A percentile compares a stretch with the other conserved stretches of the same genome.
Evolutionary conservation across 345 rosid species (phyloP).

Genomic region (Orychophragmus violaceus): DNA sequence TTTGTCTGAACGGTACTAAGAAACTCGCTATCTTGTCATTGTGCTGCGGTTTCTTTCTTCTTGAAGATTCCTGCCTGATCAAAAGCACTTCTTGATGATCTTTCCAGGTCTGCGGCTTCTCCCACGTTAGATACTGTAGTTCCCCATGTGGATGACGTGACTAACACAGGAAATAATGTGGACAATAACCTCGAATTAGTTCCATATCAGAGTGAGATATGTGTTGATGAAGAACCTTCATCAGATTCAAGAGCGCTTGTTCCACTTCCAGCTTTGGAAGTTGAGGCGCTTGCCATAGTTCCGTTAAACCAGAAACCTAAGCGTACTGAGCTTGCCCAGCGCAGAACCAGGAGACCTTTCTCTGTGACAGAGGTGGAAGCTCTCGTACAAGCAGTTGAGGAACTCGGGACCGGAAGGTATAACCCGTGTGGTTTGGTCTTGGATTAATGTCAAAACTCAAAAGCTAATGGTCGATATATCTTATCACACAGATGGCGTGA

Average conservation of each 20-base stretch:
- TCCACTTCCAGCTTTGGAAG: constrained; percentile 45
- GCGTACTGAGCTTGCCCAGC: constrained; percentile 64
- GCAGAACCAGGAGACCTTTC: constrained; percentile 91
- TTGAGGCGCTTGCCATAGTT: constrained; percentile 57
- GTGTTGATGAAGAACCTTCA: constrained; percentile 35
- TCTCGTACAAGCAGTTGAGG: constrained; percentile 80
- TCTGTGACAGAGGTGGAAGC: constrained; percentile 90
- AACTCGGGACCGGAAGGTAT: constrained; percentile 87
- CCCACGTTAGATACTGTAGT: constrained; percentile 39
- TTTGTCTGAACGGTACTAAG: constrained; percentile 45
- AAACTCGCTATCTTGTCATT: constrained; percentile 9
- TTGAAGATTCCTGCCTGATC: constrained; percentile 38
- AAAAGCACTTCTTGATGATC: constrained; percentile 20
- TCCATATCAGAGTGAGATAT: constrained; percentile 38
- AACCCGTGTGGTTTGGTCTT: background rate
- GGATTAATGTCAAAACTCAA: background rate
- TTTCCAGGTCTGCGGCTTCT: constrained; percentile 50
- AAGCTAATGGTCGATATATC: constrained; percentile 1
- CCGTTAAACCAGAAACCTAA: constrained; percentile 61
- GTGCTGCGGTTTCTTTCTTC: constrained; percentile 16
- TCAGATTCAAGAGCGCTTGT: constrained; percentile 68
- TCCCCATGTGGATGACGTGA: constrained; percentile 33
- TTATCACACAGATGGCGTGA: constrained; percentile 69
- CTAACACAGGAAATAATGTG: constrained; percentile 29
- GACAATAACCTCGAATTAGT: constrained; percentile 44